Conservation (phyloP, 1,284 basidiomycete genomes). For the Violaceomyces palustris region DNA sequence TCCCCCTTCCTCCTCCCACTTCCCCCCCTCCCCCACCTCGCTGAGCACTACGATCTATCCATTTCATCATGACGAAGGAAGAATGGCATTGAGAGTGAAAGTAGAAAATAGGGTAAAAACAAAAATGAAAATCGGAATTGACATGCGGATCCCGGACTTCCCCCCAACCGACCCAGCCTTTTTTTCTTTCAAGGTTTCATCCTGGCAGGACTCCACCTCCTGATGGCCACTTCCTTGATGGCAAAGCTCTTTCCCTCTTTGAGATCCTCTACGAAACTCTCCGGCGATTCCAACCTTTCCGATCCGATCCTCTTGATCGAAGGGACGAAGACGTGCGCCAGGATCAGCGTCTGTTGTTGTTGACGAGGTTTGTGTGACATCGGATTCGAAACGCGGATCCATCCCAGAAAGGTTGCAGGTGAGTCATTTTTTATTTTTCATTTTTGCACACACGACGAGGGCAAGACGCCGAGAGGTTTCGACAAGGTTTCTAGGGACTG, state of each 20-base stretch:
- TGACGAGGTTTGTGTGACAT: neutral
- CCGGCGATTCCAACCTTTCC: slow-evolving; percentile 31
- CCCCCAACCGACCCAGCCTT: neutral
- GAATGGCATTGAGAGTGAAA: too few relatives aligned
- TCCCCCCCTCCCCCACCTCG: too few relatives aligned
- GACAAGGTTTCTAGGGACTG: too few relatives aligned
- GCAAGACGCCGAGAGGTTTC: neutral
- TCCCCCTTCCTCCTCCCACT: too few relatives aligned
- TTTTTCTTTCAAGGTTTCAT: slow-evolving; percentile 69
- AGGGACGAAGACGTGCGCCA: slow-evolving; percentile 46
- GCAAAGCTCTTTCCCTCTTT: slow-evolving; percentile 59
- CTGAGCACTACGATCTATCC: too few relatives aligned
- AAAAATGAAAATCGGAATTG: too few relatives aligned
- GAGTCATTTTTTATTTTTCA: slow-evolving; percentile 61
- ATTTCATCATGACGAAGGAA: too few relatives aligned
- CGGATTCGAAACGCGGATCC: slow-evolving; percentile 67
- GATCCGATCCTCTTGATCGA: slow-evolving; percentile 16
- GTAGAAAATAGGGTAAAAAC: too few relatives aligned
- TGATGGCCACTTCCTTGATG: slow-evolving; percentile 75
- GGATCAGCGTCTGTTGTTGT: slow-evolving; percentile 32
- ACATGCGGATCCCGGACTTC: too few relatives aligned
- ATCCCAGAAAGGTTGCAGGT: slow-evolving; percentile 62
- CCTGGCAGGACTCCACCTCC: slow-evolving; percentile 81
- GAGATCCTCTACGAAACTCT: slow-evolving; percentile 62
- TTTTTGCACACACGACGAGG: neutral